Base-by-base conservation (phyloP, 352 stramenopile genomes). In the Hyaloperonospora brassicae region DNA sequence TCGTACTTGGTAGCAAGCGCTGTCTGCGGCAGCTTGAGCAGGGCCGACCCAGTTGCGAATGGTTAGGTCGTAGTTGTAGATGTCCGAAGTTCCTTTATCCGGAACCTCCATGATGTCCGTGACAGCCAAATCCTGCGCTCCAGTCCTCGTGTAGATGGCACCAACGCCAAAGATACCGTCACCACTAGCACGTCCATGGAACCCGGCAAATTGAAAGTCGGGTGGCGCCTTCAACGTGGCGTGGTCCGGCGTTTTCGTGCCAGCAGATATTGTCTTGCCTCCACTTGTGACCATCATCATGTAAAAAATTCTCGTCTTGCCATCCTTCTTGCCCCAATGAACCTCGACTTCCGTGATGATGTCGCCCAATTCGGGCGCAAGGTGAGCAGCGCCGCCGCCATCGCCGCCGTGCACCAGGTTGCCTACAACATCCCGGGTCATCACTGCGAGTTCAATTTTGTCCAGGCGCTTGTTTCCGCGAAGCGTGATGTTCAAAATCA, bases 41-140 rank as follows among this genome's bases (percentile, higher is more conserved):
- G 51, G 46, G 24, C 70, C 73, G 21, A 84, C 61, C 73, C 73
- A 79, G 57, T 73, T 68, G 2, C 62, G 62, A 44, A 64, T 64
- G 1, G 53, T 70, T 0, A 53, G 58, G 2, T 66, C 12, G 58
- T 70, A 70, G 22, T 57, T 57, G 30, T 63, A 66, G 9, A 64
- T 35, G 17, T 59, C 52, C 11, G 49, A 13, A n/a, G 40, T 50
- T 11, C 27, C 39, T 1, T 45, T 44, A 1, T 17, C n/a, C 17
- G 45, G n/a, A 10, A 70, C 13, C 0, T 47, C 53, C 62, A 67
- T 61, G 5, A 58, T 17, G 48, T 67, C 62, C 5, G 50, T 64
- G 42, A 61, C 54, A 0, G 36, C 1, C 3, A 66, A 35, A 27
- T 70, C 58, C 5, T 34, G 30, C 2, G 36, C 46, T 2, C 39